Base-by-base conservation (phyloP, 2,329 filamentous ascomycete genomes). In the Pseudogymnoascus sp. region DNA sequence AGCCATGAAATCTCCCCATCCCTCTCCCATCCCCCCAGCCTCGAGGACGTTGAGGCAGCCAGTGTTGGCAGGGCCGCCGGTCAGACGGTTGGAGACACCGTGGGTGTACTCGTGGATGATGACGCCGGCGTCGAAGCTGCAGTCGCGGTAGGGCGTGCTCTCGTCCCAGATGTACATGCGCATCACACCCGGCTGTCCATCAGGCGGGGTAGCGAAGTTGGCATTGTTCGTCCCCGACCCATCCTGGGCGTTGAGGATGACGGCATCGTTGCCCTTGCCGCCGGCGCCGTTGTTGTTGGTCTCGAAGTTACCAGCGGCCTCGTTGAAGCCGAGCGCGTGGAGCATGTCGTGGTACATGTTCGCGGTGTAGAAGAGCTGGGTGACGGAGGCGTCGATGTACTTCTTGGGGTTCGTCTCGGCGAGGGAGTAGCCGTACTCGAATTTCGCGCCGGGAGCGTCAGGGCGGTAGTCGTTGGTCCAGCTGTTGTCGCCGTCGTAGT, bases 301-400 rank as follows among this genome's bases (percentile, higher is more conserved):
- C 73, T 86, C 78, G 71, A 86, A 87, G 73, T 87, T 87, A 5
- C 84, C 84, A 0, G 84, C 83, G 0, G 67, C 71, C 71, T 86
- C 84, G 37, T 75, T 81, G 72, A 86, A 86, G 4, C 84, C 84
- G 0, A 86, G 78, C 5, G 74, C 70, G 67, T 86, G 81, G 8
- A 86, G 76, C 0, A 87, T 70, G 63, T 87, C 84, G 68, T 86
- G 84, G 72, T 82, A 86, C 36, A 75, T 77, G 75, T 86, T 86
- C 36, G 78, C 76, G 0, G 82, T 84, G 75, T 86, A 87, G 74
- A 84, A 87, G 4, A 86, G 78, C 72, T 87, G 84, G 0, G 82
- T 79, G 61, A 83, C 75, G 0, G 84, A 84, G 1, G 82, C 82
- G 56, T 85, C 79, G 3, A 75, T 72, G 70, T 86, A 86, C 1